Evolutionary conservation across 805 yeast species (phyloP), one percentile per base, ranked within the genome.

Genomic region (Hanseniaspora valbyensis): DNA sequence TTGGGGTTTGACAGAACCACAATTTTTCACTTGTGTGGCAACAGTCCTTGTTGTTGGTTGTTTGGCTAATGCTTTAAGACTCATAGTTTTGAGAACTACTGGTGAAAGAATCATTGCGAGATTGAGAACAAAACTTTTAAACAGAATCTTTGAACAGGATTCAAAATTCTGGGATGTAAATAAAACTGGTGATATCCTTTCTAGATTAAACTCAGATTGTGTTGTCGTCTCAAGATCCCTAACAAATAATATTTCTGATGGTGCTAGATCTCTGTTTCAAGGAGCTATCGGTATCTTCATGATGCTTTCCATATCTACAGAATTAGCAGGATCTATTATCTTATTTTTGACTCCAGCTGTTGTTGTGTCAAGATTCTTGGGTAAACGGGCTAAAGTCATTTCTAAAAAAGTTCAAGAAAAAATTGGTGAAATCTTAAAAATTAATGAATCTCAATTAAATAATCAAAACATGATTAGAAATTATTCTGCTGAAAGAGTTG

Each of bases 71-170:
- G 81, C 80, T 58, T 88, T 89, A 8, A 74, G 97, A 57, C 76
- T 83, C n/a, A 73, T 83, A 36, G 66, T 85, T 13, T 68, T 90
- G 60, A 75, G 89, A 56, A 70, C 80, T 2, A 83, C 84, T 12
- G 96, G 96, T 49, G 97, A 90, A 64, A 74, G 84, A 54, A 69
- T 90, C 33, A 95, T 89, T 54, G 90, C 95, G 8, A 74, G 92
- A 53, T 67, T 90, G 55, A 74, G 97, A 58, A 73, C 90, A 9
- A 73, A 85, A 50, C 77, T 90, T 33, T 77, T 87, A 64, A 77
- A 77, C 59, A 84, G 82, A 43, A 77, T 90, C 14, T 71, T 90
- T 51, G 78, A 78, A 42, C 96, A 89, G 61, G 96, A 89, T 63
- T 80, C 95, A 3, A 83, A 83, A 56, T 90, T 90, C 59, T 79